These are phyloP conservation scores for Saitozyma podzolica DNA, from an alignment of 768 basidiomycete species.

Conservation along the genomic window DNA sequence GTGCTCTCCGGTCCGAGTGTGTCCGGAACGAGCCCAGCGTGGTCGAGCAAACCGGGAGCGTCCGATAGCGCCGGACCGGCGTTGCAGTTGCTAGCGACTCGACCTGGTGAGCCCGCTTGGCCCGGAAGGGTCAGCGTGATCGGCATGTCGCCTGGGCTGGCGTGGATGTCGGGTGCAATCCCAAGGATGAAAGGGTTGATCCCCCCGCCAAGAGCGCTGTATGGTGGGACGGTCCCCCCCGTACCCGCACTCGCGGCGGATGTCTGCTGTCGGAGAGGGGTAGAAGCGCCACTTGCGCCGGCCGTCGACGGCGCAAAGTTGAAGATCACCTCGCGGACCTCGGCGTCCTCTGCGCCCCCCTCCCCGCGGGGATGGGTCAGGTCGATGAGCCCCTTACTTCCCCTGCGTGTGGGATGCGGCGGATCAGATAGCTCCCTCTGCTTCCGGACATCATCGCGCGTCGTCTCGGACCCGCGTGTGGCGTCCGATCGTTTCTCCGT, in stretches of 20 bases:
- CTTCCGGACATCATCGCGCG: neutral
- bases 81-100: neutral
- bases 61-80: neutral
- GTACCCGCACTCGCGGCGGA: too few species aligned
- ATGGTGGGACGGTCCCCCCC: too few species aligned
- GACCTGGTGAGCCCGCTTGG: constrained; percentile 5
- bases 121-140: neutral
- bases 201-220: too few species aligned
- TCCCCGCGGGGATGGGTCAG: neutral
- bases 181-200: too few species aligned
- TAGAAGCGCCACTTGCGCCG: neutral
- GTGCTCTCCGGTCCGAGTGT: constrained; percentile 3
- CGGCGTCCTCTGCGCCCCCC: constrained; percentile 14
- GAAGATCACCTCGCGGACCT: constrained; percentile 36
- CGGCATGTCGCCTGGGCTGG: too few species aligned
- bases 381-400: constrained; percentile 1
- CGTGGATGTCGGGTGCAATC: too few species aligned
- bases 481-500: too few species aligned
- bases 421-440: neutral
- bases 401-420: neutral
- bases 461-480: neutral
- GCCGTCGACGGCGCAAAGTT: constrained; percentile 1
- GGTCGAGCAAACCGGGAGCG: neutral
- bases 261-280: neutral
- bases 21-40: neutral